phyloP scores from a whole-genome alignment of 768 basidiomycete species.

The Lactarius quietus region DNA sequence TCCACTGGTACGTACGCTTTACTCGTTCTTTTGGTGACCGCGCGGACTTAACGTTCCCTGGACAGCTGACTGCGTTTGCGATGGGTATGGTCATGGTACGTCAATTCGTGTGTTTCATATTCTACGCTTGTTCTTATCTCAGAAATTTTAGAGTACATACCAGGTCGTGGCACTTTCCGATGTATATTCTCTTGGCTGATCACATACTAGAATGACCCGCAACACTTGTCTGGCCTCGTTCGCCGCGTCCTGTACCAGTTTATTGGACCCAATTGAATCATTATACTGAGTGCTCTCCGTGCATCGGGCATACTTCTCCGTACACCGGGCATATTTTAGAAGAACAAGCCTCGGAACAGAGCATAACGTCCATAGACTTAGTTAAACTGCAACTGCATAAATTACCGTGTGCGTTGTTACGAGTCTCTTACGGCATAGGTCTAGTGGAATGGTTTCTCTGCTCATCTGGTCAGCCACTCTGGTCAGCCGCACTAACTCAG shows the following conservation, averaged over 20 bases:
- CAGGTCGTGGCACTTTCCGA: slow-evolving; percentile 41
- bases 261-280: slow-evolving; percentile 70
- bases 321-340: not conserved
- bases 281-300: not conserved
- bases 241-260: slow-evolving; percentile 83
- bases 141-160: slow-evolving; percentile 45
- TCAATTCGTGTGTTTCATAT: not conserved
- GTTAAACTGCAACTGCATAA: not conserved
- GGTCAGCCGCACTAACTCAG: not conserved
- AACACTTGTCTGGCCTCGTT: slow-evolving; percentile 78
- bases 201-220: slow-evolving; percentile 55
- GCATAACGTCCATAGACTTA: not conserved
- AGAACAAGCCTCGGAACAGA: not conserved
- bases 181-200: not conserved
- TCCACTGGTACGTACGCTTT: slow-evolving; percentile 41
- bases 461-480: not conserved
- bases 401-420: not conserved
- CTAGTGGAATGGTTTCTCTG: not conserved
- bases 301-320: not conserved
- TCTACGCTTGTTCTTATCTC: slow-evolving; percentile 6
- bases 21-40: slow-evolving; percentile 29
- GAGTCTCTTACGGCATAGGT: not conserved
- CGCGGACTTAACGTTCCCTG: slow-evolving; percentile 8
- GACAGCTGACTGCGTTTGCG: slow-evolving; percentile 61
- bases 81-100: slow-evolving; percentile 91